Conservation (phyloP, 2,329 filamentous ascomycete species). For the Ophiosphaerella narmari region DNA sequence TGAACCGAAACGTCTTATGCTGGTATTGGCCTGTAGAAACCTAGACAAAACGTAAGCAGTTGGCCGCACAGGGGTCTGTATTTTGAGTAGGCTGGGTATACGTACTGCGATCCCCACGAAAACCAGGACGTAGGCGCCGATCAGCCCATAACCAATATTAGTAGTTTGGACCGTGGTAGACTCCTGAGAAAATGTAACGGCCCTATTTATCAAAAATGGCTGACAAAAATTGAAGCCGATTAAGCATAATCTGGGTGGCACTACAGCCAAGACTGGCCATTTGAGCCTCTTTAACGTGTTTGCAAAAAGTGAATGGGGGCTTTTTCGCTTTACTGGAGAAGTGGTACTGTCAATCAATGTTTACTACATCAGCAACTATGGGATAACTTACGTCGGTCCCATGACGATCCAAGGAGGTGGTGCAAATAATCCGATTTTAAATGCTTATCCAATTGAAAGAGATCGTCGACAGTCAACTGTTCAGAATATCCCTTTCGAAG, state of each 20-base stretch:
- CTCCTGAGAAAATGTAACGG: constrained; percentile 34
- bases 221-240: constrained; percentile 46
- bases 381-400: constrained; percentile 46
- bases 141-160: constrained; percentile 41
- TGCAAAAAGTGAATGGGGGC: constrained; percentile 31
- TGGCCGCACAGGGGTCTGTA: background rate
- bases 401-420: constrained; percentile 43
- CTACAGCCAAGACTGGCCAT: constrained; percentile 37
- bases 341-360: constrained; percentile 4
- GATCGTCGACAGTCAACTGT: constrained; percentile 50
- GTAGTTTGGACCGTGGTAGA: constrained; percentile 14
- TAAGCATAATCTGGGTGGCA: constrained; percentile 34
- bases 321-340: constrained; percentile 15
- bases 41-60: constrained; percentile 21
- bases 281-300: constrained; percentile 33
- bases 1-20: constrained; percentile 41
- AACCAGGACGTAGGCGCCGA: constrained; percentile 41
- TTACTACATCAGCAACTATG: background rate
- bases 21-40: constrained; percentile 42
- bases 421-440: constrained; percentile 50
- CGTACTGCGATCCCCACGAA: constrained; percentile 42
- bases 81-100: constrained; percentile 5
- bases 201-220: constrained; percentile 41
- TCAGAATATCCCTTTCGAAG: constrained; percentile 56
- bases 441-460: constrained; percentile 53